Conservation (phyloP, 2,329 filamentous ascomycete species). For the Ophiostoma montium region DNA sequence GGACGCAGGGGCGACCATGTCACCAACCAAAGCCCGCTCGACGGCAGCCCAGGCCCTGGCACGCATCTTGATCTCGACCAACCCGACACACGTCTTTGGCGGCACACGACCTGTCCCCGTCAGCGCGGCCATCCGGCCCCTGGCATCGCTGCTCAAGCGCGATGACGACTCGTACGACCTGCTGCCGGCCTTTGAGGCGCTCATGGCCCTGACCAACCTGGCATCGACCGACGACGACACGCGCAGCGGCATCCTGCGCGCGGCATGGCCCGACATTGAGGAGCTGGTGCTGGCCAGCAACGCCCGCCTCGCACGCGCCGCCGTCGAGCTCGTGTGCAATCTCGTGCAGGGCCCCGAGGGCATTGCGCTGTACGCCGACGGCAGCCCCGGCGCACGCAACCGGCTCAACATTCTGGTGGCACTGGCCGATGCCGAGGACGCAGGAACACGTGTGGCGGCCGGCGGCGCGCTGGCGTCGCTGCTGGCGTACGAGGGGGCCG, state of each 20-base stretch:
- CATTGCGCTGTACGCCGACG: conserved; percentile 54
- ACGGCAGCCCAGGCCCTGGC: conserved; percentile 68
- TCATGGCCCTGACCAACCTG: conserved; percentile 88
- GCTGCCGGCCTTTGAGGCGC: conserved; percentile 75
- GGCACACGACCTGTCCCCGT: conserved; percentile 60
- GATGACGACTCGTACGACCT: conserved; percentile 48
- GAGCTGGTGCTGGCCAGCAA: conserved; percentile 71
- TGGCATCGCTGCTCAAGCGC: conserved; percentile 53
- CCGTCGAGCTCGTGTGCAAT: conserved; percentile 85
- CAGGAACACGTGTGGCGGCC: conserved; percentile 65
- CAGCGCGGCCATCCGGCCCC: conserved; percentile 67
- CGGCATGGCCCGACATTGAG: conserved; percentile 63
- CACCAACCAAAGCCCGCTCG: conserved; percentile 27
- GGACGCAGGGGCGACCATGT: conserved; percentile 17
- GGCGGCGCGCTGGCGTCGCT: conserved; percentile 80
- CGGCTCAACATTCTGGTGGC: conserved; percentile 75
- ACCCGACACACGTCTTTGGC: conserved; percentile 72
- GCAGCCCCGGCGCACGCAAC: conserved; percentile 47
- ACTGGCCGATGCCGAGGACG: conserved; percentile 73
- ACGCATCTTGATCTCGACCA: conserved; percentile 73
- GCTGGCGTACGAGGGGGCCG: conserved; percentile 62
- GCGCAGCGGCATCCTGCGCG: conserved; percentile 55
- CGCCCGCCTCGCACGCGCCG: conserved; percentile 61
- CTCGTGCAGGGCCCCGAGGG: conserved; percentile 58
- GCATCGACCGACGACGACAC: conserved; percentile 62